Evolutionary conservation across 2,329 filamentous ascomycete species (phyloP).

Genomic region (Aspergillus aculeatinus): DNA sequence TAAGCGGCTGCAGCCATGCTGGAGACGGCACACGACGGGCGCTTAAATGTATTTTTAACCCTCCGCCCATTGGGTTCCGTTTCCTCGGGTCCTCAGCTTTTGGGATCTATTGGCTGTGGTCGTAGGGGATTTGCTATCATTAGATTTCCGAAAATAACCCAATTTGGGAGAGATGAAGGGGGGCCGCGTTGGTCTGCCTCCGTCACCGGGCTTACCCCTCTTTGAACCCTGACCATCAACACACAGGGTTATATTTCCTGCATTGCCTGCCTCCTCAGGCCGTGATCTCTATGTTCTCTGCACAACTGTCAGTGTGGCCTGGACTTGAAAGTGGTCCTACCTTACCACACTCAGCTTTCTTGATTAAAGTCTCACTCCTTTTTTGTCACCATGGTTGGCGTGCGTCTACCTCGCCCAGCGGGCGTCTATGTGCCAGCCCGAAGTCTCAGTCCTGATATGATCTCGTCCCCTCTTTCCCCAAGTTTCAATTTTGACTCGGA

Average conservation of each 20-base stretch:
- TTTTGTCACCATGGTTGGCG: conserved; percentile 32
- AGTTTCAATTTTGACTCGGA: conserved; percentile 41
- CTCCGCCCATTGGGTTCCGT: conserved; percentile 14
- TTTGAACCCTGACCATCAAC: background rate
- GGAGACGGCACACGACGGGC: conserved; percentile 10
- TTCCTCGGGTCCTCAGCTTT: background rate
- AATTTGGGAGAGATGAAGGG: background rate
- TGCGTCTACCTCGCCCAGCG: conserved; percentile 36
- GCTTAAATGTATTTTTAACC: conserved; percentile 18
- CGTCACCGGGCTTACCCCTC: background rate
- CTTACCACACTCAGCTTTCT: background rate
- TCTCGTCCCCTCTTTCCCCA: conserved; percentile 42
- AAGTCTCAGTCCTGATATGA: conserved; percentile 42
- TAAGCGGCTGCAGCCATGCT: conserved; percentile 2
- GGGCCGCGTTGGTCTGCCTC: background rate
- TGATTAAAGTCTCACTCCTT: background rate
- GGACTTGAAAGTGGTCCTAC: background rate
- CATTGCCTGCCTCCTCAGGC: background rate
- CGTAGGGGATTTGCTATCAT: conserved; percentile 9
- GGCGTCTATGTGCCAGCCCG: conserved; percentile 38
- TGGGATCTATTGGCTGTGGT: conserved; percentile 1
- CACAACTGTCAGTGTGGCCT: conserved; percentile 1
- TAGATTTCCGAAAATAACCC: conserved; percentile 9
- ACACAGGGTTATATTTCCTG: background rate
- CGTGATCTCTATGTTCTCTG: background rate